Conservation (phyloP, 371 early-diverging fungal genomes). For the Actinomucor elegans region DNA sequence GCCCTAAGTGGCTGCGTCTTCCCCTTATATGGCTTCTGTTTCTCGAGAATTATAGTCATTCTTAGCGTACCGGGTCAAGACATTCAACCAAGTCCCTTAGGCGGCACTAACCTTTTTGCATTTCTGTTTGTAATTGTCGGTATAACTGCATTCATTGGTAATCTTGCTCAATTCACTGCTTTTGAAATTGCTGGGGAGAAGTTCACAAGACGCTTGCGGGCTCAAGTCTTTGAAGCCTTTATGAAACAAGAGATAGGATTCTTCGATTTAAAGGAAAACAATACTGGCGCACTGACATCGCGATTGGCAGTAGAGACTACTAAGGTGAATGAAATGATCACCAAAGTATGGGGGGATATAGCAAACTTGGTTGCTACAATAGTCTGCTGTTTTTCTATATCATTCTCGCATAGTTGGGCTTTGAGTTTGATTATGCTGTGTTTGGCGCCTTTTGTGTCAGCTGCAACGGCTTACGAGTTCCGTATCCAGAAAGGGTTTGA, state of each 20-base stretch:
- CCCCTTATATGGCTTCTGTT: constrained; percentile 23
- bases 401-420: constrained; percentile 46
- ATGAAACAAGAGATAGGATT: constrained; percentile 82
- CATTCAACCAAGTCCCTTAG: constrained; percentile 40
- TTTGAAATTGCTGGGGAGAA: constrained; percentile 54
- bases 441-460: constrained; percentile 37
- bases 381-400: constrained; percentile 21
- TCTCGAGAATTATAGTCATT: constrained; percentile 6
- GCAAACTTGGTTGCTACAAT: constrained; percentile 47
- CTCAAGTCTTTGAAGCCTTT: constrained; percentile 52
- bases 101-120: constrained; percentile 68
- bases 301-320: constrained; percentile 79
- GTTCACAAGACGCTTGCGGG: constrained; percentile 58
- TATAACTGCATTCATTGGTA: constrained; percentile 44
- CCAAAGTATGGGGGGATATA: constrained; percentile 59
- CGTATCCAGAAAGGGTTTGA: constrained; percentile 42
- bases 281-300: constrained; percentile 76
- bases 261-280: constrained; percentile 80
- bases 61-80: constrained; percentile 1
- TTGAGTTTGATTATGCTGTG: constrained; percentile 51
- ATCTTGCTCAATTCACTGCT: constrained; percentile 23
- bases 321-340: constrained; percentile 61
- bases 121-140: constrained; percentile 71
- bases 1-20: constrained; percentile 56
- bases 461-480: constrained; percentile 31